Percentiles rank a stretch among this genome's conserved stretches.
Evolutionary conservation across 2,329 filamentous ascomycete species (phyloP).

Genomic region (Paecilomyces dactylethromorphus): DNA sequence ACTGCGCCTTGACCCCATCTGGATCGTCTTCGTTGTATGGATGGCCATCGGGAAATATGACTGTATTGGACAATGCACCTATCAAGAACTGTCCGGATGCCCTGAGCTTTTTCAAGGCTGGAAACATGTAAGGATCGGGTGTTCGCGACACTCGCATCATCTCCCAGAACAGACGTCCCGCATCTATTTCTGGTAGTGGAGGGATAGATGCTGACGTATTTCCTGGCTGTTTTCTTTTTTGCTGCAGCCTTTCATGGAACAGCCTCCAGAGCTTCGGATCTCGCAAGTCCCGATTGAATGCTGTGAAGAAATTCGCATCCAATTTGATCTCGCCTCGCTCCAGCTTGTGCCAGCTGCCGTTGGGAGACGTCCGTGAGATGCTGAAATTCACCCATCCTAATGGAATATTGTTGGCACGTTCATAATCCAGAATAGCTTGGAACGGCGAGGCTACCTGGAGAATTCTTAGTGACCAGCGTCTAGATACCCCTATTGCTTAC

Average conservation of each 20-base stretch:
- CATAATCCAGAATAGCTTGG: slow-evolving; percentile 88
- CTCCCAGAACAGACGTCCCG: slow-evolving; percentile 72
- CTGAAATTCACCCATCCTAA: slow-evolving; percentile 87
- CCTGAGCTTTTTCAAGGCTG: slow-evolving; percentile 65
- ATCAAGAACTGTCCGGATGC: slow-evolving; percentile 61
- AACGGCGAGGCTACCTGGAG: slow-evolving; percentile 80
- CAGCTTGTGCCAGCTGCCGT: slow-evolving; percentile 80
- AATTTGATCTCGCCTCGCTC: slow-evolving; percentile 77
- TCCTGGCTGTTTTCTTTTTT: slow-evolving; percentile 13
- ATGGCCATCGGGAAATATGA: slow-evolving; percentile 74
- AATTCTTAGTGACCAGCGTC: slow-evolving; percentile 5
- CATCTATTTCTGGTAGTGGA: slow-evolving; percentile 66
- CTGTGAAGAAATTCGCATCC: slow-evolving; percentile 66
- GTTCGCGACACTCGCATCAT: slow-evolving; percentile 73
- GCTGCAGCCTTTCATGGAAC: slow-evolving; percentile 40
- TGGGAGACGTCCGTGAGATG: slow-evolving; percentile 69
- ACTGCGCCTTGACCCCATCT: slow-evolving; percentile 58
- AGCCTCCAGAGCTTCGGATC: slow-evolving; percentile 60
- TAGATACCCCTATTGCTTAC: not conserved
- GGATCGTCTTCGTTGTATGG: slow-evolving; percentile 53
- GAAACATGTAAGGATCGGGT: slow-evolving; percentile 83
- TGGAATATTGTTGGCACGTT: slow-evolving; percentile 67
- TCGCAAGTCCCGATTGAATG: slow-evolving; percentile 69
- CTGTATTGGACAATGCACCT: slow-evolving; percentile 82
- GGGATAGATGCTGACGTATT: slow-evolving; percentile 38